Evolutionary conservation across 2,329 filamentous ascomycete genomes (phyloP), one percentile per base, ranked within the genome.

Genomic region (Plectosphaerella plurivora): DNA sequence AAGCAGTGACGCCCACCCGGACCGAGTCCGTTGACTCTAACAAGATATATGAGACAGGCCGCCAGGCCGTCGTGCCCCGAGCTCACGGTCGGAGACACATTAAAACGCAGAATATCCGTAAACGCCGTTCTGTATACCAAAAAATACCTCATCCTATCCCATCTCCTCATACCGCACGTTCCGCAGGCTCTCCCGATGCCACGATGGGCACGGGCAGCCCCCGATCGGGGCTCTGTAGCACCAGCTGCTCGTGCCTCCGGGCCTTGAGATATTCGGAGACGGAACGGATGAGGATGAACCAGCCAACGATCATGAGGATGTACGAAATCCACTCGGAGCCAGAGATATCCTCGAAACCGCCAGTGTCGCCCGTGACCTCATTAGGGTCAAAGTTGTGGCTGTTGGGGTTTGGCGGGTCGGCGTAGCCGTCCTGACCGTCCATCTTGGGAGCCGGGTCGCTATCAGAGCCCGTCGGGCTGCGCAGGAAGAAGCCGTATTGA

Each of bases 401-500:
- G 66, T 97, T 97, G 1, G 94, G 94, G 62, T 97, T 90, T 1
- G 85, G 81, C 0, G 94, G 93, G 39, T 84, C 79, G 5, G 85
- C 81, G 61, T 86, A 87, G 49, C 78, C 77, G 48, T 83, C 81
- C 5, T 79, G 74, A 12, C 73, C 74, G 53, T 66, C 72, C 70
- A 77, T 77, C 22, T 68, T 66, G 63, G 61, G 73, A 4, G 41
- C 41, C n/a, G 41, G 41, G 16, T 44, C 41, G 51, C 59, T 67
- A 62, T 69, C 66, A 4, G 64, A 65, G 33, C 68, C 63, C 62
- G 69, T 68, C 28, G 77, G 73, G 45, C 82, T 82, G 66, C 91
- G 94, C 89, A 97, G 95, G 61, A 91, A 91, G 71, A 99, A 97
- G 33, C 94, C 94, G 65, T 95, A 97, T 68, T 97, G 93, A 47